A percentile compares a stretch with the other conserved stretches of the same genome.
Evolutionary conservation across 768 basidiomycete species (phyloP).

Genomic region (Leucogyrophana mollusca): DNA sequence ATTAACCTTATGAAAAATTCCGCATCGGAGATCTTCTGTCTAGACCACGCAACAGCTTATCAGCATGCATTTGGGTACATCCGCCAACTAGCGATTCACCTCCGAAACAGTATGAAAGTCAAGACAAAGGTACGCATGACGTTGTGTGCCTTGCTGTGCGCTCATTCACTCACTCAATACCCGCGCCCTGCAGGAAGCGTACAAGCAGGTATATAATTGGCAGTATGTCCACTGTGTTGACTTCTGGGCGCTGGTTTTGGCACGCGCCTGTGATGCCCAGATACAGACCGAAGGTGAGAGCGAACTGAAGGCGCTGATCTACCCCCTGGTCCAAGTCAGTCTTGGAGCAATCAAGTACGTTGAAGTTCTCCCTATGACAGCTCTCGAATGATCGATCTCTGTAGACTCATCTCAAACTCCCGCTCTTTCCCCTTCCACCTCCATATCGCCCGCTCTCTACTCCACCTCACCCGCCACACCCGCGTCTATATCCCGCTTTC

Average conservation of each 20-base stretch:
- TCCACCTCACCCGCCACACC: slow-evolving; percentile 83
- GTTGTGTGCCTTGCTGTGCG: background rate
- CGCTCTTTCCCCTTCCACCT: slow-evolving; percentile 96
- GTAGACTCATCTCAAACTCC: slow-evolving; percentile 83
- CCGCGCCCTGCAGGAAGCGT: slow-evolving; percentile 66
- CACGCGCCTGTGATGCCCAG: slow-evolving; percentile 70
- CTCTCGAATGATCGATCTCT: slow-evolving; percentile 1
- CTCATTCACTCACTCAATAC: slow-evolving; percentile 8
- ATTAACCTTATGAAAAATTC: slow-evolving; percentile 98
- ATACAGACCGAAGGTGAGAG: slow-evolving; percentile 60
- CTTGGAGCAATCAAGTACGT: slow-evolving; percentile 90
- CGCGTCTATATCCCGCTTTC: slow-evolving; percentile 84
- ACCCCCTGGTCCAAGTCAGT: slow-evolving; percentile 93
- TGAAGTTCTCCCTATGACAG: background rate
- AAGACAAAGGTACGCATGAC: slow-evolving; percentile 65
- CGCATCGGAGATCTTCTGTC: slow-evolving; percentile 86
- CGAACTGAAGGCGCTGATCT: slow-evolving; percentile 85
- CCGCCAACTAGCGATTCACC: slow-evolving; percentile 89
- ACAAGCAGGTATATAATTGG: slow-evolving; percentile 98
- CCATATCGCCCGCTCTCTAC: slow-evolving; percentile 84
- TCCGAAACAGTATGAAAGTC: slow-evolving; percentile 88
- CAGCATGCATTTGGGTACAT: slow-evolving; percentile 97
- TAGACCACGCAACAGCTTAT: slow-evolving; percentile 73
- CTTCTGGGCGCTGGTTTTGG: slow-evolving; percentile 92
- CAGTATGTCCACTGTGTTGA: slow-evolving; percentile 95